Base-by-base conservation (phyloP, 2,329 filamentous ascomycete genomes). In the Cucurbitaria berberidis region DNA sequence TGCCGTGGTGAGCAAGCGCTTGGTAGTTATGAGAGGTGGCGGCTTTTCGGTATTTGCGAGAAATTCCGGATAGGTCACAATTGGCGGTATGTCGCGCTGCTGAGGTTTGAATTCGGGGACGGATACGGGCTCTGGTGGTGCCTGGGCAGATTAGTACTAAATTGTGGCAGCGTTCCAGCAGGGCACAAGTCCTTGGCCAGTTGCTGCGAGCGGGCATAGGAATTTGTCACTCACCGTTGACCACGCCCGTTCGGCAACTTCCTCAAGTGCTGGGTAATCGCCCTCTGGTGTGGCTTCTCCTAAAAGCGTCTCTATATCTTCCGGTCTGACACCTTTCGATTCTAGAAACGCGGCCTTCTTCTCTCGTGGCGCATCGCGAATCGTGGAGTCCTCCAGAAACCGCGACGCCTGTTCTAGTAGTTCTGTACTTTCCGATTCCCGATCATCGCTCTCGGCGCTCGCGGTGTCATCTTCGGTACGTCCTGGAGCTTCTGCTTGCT, bases 281-380 rank as follows among this genome's bases (percentile, higher is more conserved):
- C 62, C 48, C 24, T 65, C 57, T n/a, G 55, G 45, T 27, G 21
- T 36, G 15, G 58, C 36, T 21, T 45, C 55, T 5, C 78, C 57
- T 34, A 96, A 76, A 7, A 96, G 78, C 44, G 79, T 78, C 61
- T 90, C 79, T 55, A 96, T 90, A 56, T 93, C 86, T 27, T 82
- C 80, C 4, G 83, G 77, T 3, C 77, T 77, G 7, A 96, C 78
- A 3, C 90, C 90, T 73, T 97, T 97, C 45, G 84, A 85, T 67
- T 87, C 82, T 1, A 97, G 78, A 63, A 96, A 96, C 7, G 84
- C 83, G 18, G 84, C 79, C 77, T 96, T 96, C 74, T 86, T 87
- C 50, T 90, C 88, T 39, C 82, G 81, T 0, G 88, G 81, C 29
- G 88, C 86, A 73, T 88, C 78, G 53, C 83, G 85, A 51, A 96